Percentiles rank a stretch among this genome's conserved stretches.
These are phyloP conservation scores for Xylariales sp. DNA, from an alignment of 2,329 filamentous ascomycete species.

Conservation along the genomic window DNA sequence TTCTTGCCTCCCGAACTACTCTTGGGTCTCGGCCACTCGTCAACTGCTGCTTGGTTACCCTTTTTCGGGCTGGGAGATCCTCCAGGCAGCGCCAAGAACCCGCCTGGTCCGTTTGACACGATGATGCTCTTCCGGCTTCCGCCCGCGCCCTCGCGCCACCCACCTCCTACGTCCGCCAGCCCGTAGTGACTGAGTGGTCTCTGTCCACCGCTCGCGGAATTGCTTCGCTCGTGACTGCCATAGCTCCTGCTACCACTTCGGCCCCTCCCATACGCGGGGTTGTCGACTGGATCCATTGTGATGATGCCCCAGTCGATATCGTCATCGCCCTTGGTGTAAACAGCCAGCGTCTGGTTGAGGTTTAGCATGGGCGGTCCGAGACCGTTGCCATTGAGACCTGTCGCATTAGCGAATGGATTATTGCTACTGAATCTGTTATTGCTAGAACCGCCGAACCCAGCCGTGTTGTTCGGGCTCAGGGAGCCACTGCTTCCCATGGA, in stretches of 20 bases:
- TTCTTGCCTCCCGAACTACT: conserved; percentile 39
- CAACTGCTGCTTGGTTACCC: conserved; percentile 19
- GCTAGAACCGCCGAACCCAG: conserved; percentile 4
- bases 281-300: conserved; percentile 34
- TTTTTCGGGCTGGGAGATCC: conserved; percentile 13
- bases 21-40: conserved; percentile 37
- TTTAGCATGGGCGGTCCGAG: conserved; percentile 23
- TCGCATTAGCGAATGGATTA: conserved; percentile 48
- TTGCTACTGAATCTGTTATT: conserved; percentile 52
- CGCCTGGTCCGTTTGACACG: conserved; percentile 45
- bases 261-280: conserved; percentile 12
- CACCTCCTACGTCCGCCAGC: conserved; percentile 46
- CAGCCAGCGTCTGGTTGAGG: conserved; percentile 50
- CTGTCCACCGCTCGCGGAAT: conserved; percentile 18
- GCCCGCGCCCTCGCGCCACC: conserved; percentile 41
- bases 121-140: conserved; percentile 52
- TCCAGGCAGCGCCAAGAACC: conserved; percentile 49
- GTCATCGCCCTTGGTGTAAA: conserved; percentile 57
- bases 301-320: conserved; percentile 56
- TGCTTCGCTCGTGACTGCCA: conserved; percentile 20
- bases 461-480: conserved; percentile 18
- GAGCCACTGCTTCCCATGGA: conserved; percentile 17
- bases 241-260: conserved; percentile 9
- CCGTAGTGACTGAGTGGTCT: conserved; percentile 55
- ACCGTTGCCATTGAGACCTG: conserved; percentile 24